These are phyloP conservation scores for Pueraria montana DNA, from an alignment of 306 rosid genomes.

Conservation along the genomic window DNA sequence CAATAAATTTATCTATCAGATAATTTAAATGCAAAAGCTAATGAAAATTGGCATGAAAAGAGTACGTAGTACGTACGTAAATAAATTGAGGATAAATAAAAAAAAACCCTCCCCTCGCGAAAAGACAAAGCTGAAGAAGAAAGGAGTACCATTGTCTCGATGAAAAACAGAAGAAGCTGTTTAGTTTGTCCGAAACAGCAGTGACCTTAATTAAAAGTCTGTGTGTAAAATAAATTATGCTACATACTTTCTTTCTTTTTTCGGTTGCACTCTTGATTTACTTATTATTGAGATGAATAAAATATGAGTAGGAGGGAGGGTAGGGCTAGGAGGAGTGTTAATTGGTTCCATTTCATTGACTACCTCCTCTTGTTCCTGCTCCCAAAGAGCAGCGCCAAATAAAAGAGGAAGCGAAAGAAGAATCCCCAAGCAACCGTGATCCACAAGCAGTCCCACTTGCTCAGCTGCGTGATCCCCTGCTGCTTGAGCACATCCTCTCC, in stretches of 20 bases:
- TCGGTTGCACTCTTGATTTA: neutral
- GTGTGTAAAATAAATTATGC: neutral
- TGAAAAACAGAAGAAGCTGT: neutral
- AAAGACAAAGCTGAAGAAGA: too few species aligned
- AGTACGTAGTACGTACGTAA: too few species aligned
- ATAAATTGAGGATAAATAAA: too few species aligned
- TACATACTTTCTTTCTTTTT: too few species aligned
- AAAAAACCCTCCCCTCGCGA: too few species aligned
- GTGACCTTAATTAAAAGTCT: neutral
- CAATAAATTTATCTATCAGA: too few species aligned
- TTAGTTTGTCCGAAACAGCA: neutral
- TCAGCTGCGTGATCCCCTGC: conserved; percentile 78
- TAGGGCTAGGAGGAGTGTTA: neutral
- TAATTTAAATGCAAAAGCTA: too few species aligned
- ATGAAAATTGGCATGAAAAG: too few species aligned
- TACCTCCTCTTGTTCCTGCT: conserved; percentile 82
- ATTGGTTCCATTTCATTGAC: neutral
- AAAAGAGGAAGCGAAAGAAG: conserved; percentile 83
- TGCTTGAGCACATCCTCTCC: conserved; percentile 75
- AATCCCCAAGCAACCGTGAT: conserved; percentile 85
- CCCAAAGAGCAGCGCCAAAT: conserved; percentile 67
- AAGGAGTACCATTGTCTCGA: too few species aligned
- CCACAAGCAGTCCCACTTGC: conserved; percentile 85
- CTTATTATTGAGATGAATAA: neutral
- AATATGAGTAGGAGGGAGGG: neutral